Evolutionary conservation across 306 rosid species (phyloP).

Genomic region (Acmispon strigosus): DNA sequence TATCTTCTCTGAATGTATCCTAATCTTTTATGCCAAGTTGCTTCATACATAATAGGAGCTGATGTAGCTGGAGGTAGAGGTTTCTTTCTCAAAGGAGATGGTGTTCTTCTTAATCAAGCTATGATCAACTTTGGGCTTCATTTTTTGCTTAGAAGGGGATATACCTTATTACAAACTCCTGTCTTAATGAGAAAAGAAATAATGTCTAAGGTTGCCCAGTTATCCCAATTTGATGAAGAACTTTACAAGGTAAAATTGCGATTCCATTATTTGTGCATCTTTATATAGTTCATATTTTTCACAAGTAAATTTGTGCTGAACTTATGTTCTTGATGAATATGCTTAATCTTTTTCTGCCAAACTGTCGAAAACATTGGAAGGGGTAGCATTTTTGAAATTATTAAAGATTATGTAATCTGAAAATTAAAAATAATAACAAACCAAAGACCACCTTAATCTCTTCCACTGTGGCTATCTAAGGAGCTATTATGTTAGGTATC

Average conservation of each 20-base stretch:
- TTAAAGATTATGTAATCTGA: too few relatives aligned
- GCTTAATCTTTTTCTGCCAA: not conserved
- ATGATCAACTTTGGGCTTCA: conserved; percentile 80
- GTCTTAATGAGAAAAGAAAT: conserved; percentile 91
- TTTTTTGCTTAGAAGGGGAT: conserved; percentile 74
- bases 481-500: conserved; percentile 49
- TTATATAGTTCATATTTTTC: not conserved
- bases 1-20: not conserved
- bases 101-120: conserved; percentile 94
- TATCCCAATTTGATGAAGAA: conserved; percentile 96
- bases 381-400: too few relatives aligned
- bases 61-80: conserved; percentile 98
- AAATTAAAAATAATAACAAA: too few relatives aligned
- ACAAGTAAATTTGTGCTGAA: not conserved
- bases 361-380: too few relatives aligned
- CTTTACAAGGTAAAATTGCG: conserved; percentile 68
- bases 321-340: not conserved
- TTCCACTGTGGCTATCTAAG: not conserved
- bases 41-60: conserved; percentile 55
- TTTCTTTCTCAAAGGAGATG: conserved; percentile 83
- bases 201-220: conserved; percentile 93
- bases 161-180: conserved; percentile 72
- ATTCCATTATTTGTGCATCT: conserved; percentile 1
- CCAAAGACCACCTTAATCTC: too few relatives aligned
- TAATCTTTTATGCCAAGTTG: conserved; percentile 4